Conservation (phyloP, 75 land plant genomes). For the Sequoia sempervirens region DNA sequence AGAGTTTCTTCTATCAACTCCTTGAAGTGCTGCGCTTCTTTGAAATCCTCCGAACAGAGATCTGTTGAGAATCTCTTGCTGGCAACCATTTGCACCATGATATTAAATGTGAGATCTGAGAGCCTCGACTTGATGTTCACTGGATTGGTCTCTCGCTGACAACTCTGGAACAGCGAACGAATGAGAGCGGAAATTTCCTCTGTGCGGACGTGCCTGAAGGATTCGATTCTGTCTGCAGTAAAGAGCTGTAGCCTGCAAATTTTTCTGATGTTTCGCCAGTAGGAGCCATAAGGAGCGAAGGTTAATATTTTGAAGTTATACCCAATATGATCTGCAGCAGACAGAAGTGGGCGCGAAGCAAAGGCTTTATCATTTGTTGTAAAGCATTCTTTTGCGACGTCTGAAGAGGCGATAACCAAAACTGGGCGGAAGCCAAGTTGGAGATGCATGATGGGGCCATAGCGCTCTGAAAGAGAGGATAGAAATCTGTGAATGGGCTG, state of each 20-base stretch:
- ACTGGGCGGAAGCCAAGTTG: too few species aligned
- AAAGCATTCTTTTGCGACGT: too few species aligned
- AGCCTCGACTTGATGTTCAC: conserved; percentile 15
- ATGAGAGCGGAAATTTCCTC: conserved; percentile 8
- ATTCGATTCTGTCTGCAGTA: conserved; percentile 10
- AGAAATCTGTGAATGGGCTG: too few species aligned
- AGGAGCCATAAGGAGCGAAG: conserved; percentile 24
- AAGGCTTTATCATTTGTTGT: too few species aligned
- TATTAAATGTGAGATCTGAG: conserved; percentile 6
- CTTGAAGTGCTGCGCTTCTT: conserved; percentile 15
- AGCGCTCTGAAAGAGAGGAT: too few species aligned
- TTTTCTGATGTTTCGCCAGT: conserved; percentile 31
- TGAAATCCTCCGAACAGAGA: background rate
- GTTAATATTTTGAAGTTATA: too few species aligned
- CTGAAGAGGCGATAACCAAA: too few species aligned
- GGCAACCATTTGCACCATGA: conserved; percentile 8
- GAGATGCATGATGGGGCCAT: too few species aligned
- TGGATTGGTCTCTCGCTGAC: background rate
- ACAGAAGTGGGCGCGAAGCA: too few species aligned
- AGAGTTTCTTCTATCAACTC: conserved; percentile 15
- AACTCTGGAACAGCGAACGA: background rate
- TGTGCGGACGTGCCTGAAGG: background rate
- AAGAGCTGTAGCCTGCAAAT: conserved; percentile 13
- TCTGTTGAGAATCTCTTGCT: too few species aligned
- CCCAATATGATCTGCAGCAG: too few species aligned